phyloP scores from a whole-genome alignment of 2,329 filamentous ascomycete genomes.

The Metarhizium robertsii region DNA sequence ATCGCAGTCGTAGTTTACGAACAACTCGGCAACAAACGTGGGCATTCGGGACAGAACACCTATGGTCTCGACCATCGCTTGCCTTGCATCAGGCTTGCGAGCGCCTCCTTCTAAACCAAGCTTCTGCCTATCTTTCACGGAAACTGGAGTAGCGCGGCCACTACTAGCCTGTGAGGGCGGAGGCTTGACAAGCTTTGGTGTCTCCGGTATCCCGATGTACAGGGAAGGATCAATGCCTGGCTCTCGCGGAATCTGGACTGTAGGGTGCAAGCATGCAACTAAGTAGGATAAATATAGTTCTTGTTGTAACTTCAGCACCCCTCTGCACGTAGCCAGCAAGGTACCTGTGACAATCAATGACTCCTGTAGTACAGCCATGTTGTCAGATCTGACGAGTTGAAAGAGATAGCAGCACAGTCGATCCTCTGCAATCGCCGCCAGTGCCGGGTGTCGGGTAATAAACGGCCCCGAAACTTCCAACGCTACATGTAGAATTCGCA shows the following conservation, averaged over 20 bases:
- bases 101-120: conserved; percentile 86
- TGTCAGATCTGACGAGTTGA: conserved; percentile 91
- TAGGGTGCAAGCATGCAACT: conserved; percentile 85
- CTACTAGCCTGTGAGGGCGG: conserved; percentile 63
- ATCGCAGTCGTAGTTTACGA: conserved; percentile 97
- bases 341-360: conserved; percentile 88
- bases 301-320: conserved; percentile 88
- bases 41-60: conserved; percentile 88
- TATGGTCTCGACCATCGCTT: conserved; percentile 97
- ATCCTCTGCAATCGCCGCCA: conserved; percentile 84
- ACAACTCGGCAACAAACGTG: conserved; percentile 88
- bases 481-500: conserved; percentile 94
- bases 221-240: conserved; percentile 81
- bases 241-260: conserved; percentile 89
- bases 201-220: conserved; percentile 87
- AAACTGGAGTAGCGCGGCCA: conserved; percentile 80
- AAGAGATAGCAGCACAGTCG: conserved; percentile 90
- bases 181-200: conserved; percentile 78
- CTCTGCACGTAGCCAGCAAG: conserved; percentile 79
- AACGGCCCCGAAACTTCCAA: conserved; percentile 93
- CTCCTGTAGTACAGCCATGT: conserved; percentile 89
- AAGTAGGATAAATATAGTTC: conserved; percentile 93
- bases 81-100: conserved; percentile 86
- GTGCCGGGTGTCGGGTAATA: conserved; percentile 81
- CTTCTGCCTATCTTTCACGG: conserved; percentile 85